Conservation (phyloP, 2,329 filamentous ascomycete genomes). For the Alternaria triticina region DNA sequence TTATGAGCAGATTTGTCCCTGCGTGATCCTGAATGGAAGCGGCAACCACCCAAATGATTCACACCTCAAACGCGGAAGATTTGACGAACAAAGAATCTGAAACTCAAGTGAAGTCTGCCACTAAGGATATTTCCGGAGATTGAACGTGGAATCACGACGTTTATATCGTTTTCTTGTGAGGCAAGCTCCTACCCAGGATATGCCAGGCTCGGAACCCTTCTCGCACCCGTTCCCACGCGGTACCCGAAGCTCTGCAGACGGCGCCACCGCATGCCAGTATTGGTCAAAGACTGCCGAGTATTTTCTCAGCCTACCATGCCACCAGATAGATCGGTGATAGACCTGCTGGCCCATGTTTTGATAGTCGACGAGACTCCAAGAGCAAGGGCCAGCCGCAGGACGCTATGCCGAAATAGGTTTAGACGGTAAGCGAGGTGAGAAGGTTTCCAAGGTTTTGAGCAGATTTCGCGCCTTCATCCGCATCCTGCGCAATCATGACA, state of each 20-base stretch:
- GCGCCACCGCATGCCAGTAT: neutral
- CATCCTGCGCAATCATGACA: slow-evolving; percentile 6
- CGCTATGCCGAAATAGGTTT: slow-evolving; percentile 19
- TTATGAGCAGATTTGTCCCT: slow-evolving; percentile 17
- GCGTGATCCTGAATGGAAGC: neutral
- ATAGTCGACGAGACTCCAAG: neutral
- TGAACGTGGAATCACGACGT: neutral
- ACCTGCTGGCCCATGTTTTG: neutral
- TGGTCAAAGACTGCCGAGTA: neutral
- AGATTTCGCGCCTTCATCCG: slow-evolving; percentile 17
- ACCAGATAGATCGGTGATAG: neutral
- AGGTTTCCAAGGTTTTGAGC: slow-evolving; percentile 26
- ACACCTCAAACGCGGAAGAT: neutral
- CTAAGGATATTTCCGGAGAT: neutral
- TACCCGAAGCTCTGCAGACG: slow-evolving; percentile 5
- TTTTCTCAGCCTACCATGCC: neutral
- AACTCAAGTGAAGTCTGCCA: neutral
- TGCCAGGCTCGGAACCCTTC: neutral
- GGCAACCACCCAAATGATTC: neutral
- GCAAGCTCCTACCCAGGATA: neutral
- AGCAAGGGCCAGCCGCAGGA: neutral
- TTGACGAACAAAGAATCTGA: neutral
- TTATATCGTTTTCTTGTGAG: neutral
- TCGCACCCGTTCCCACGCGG: neutral
- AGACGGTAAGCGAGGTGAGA: slow-evolving; percentile 13